Percentiles rank a stretch among this genome's conserved stretches.
Evolutionary conservation across 208 protist species (phyloP).

Genomic region (Vickermania spadyakhi): DNA sequence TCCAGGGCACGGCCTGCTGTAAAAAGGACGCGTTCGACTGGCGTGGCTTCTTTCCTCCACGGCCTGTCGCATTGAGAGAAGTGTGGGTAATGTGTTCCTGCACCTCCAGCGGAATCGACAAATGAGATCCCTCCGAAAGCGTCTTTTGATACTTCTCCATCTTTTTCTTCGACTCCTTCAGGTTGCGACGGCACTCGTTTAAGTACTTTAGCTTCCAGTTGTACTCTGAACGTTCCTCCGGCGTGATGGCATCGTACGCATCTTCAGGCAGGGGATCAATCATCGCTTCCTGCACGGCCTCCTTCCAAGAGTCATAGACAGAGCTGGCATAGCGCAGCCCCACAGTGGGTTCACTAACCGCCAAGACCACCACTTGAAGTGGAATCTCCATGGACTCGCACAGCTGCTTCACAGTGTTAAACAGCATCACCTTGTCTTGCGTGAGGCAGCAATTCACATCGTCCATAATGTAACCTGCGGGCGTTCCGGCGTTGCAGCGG

Average conservation of each 20-base stretch:
- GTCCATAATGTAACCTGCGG: slow-evolving; percentile 52
- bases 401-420: slow-evolving; percentile 31
- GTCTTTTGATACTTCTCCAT: slow-evolving; percentile 18
- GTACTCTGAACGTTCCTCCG: slow-evolving; percentile 46
- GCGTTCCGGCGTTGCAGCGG: neutral
- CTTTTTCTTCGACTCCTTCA: slow-evolving; percentile 22
- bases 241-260: slow-evolving; percentile 50
- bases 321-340: slow-evolving; percentile 35
- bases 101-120: slow-evolving; percentile 15
- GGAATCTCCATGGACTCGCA: slow-evolving; percentile 17
- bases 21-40: neutral
- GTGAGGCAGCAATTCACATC: slow-evolving; percentile 49
- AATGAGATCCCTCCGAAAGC: slow-evolving; percentile 6
- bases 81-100: neutral
- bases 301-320: slow-evolving; percentile 23
- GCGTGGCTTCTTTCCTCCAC: neutral
- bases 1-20: neutral
- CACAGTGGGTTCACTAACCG: slow-evolving; percentile 45
- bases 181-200: slow-evolving; percentile 64
- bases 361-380: slow-evolving; percentile 51
- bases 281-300: slow-evolving; percentile 19
- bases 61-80: neutral
- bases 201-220: slow-evolving; percentile 66
- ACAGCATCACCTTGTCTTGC: slow-evolving; percentile 31
- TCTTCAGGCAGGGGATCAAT: slow-evolving; percentile 52